Evolutionary conservation across 345 rosid species (phyloP).

Genomic region (Citrus medica): DNA sequence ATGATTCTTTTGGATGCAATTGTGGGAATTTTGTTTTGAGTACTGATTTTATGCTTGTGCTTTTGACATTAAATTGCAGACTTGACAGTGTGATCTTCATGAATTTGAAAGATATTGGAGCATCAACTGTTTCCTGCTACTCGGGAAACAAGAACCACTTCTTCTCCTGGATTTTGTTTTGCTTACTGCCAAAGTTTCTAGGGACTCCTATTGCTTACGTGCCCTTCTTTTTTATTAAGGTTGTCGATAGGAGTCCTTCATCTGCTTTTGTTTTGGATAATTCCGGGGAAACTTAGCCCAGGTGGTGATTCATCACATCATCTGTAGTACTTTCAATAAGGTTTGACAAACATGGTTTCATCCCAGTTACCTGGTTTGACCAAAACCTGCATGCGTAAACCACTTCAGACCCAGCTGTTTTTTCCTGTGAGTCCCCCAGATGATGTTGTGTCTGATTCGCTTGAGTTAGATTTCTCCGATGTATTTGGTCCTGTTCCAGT

Average conservation of each 20-base stretch:
- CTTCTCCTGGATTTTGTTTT: conserved; percentile 73
- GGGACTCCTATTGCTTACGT: conserved; percentile 47
- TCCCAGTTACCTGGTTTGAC: conserved; percentile 38
- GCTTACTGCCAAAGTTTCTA: conserved; percentile 69
- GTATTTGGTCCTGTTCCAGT: conserved; percentile 64
- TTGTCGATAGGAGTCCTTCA: conserved; percentile 43
- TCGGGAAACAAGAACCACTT: conserved; percentile 84
- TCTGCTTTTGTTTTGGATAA: conserved; percentile 7
- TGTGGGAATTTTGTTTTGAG: not conserved
- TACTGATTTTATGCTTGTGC: conserved; percentile 2
- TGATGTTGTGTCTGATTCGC: conserved; percentile 35
- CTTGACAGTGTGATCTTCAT: conserved; percentile 65
- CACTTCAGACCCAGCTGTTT: conserved; percentile 30
- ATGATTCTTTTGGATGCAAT: not conserved
- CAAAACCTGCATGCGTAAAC: conserved; percentile 26
- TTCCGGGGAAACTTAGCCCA: conserved; percentile 17
- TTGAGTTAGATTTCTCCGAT: conserved; percentile 72
- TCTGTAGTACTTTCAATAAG: conserved; percentile 10
- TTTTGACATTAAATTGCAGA: conserved; percentile 39
- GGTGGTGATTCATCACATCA: conserved; percentile 10
- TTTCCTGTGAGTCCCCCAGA: conserved; percentile 41
- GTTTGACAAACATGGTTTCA: conserved; percentile 48
- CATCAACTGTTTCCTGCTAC: conserved; percentile 84
- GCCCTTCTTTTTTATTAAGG: conserved; percentile 51
- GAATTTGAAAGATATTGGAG: conserved; percentile 66